Percentiles rank a stretch among this genome's conserved stretches.
These are phyloP conservation scores for Shiraia sp. DNA, from an alignment of 2,329 filamentous ascomycete species.

Conservation along the genomic window DNA sequence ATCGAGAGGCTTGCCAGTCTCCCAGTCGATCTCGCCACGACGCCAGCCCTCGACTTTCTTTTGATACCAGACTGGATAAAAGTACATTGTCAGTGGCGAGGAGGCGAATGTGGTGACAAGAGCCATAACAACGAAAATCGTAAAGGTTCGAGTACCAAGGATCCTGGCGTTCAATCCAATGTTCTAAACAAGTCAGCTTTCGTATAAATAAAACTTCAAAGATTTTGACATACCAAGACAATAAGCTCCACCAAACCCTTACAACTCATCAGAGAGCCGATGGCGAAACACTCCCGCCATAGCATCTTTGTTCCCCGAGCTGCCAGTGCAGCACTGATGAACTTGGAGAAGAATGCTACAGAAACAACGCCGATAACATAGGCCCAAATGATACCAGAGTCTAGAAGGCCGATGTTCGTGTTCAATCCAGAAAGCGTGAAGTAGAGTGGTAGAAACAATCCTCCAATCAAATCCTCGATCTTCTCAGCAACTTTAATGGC, in stretches of 20 bases:
- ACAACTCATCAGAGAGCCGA: constrained; percentile 92
- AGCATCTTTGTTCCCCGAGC: constrained; percentile 76
- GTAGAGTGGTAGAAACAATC: constrained; percentile 85
- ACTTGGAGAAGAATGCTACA: constrained; percentile 83
- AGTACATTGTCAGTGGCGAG: constrained; percentile 70
- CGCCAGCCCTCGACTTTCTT: constrained; percentile 75
- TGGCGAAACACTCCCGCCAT: constrained; percentile 88
- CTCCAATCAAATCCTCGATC: constrained; percentile 86
- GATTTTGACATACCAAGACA: constrained; percentile 69
- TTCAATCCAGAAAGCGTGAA: constrained; percentile 90
- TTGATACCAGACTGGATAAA: constrained; percentile 80
- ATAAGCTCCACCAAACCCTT: constrained; percentile 95
- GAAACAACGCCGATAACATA: constrained; percentile 84
- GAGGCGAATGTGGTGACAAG: constrained; percentile 83
- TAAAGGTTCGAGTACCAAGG: constrained; percentile 79
- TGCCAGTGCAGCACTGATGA: constrained; percentile 78
- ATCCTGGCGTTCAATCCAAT: constrained; percentile 85
- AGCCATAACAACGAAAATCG: constrained; percentile 94
- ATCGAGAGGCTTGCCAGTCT: constrained; percentile 56
- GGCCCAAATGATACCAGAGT: constrained; percentile 82
- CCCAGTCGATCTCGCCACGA: constrained; percentile 89
- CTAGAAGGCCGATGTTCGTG: constrained; percentile 82
- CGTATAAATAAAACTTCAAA: background rate
- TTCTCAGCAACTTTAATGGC: constrained; percentile 91
- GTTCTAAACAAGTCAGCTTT: constrained; percentile 55